Percentiles rank a stretch among this genome's conserved stretches.
Conservation (phyloP, 768 basidiomycete species). For the Kwoniella bestiolae region DNA sequence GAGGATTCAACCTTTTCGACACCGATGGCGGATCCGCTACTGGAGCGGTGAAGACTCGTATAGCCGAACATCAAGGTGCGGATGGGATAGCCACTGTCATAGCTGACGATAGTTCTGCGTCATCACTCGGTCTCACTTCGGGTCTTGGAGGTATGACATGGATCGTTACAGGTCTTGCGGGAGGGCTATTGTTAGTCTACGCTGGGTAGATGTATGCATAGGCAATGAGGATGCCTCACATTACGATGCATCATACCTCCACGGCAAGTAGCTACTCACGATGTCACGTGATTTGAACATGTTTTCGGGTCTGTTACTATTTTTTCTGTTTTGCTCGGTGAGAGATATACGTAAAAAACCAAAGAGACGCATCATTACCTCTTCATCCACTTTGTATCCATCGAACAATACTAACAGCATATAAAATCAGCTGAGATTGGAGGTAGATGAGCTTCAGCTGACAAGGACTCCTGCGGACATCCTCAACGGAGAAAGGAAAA, state of each 20-base stretch:
- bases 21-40: not conserved
- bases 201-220: not conserved
- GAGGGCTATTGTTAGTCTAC: not conserved
- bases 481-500: not conserved
- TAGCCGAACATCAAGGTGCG: not conserved
- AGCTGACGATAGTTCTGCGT: not conserved
- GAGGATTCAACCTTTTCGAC: not conserved
- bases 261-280: no score
- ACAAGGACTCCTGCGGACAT: not conserved
- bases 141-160: not conserved
- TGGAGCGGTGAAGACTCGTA: not conserved
- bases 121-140: not conserved
- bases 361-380: not conserved
- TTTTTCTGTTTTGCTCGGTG: not conserved
- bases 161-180: not conserved
- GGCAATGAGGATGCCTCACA: not conserved
- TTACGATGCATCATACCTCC: not conserved
- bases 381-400: not conserved
- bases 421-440: no score
- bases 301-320: conserved; percentile 5
- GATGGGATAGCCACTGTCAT: not conserved
- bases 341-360: not conserved
- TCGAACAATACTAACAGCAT: no score
- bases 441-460: not conserved
- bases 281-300: conserved; percentile 8